phyloP scores from a whole-genome alignment of 169 alveolate genomes.

The Plasmodium adleri region DNA sequence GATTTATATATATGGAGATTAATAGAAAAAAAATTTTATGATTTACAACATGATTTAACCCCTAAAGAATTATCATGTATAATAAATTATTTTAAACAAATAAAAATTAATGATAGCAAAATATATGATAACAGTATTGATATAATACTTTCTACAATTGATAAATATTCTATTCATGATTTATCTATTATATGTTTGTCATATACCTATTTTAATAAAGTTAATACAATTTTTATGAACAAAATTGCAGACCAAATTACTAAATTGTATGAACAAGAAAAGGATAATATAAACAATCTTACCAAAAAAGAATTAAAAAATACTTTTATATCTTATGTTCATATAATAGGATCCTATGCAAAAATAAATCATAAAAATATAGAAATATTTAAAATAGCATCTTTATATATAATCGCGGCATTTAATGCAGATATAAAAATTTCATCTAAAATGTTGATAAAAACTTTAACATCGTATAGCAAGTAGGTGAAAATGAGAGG shows the following conservation, averaged over 20 bases:
- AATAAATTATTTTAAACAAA: slow-evolving; percentile 82
- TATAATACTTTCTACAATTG: slow-evolving; percentile 75
- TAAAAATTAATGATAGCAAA: slow-evolving; percentile 80
- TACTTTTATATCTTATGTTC: slow-evolving; percentile 81
- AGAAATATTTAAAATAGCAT: slow-evolving; percentile 83
- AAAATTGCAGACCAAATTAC: slow-evolving; percentile 32
- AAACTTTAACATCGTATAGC: slow-evolving; percentile 78
- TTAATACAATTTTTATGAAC: slow-evolving; percentile 24
- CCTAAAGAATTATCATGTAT: slow-evolving; percentile 83
- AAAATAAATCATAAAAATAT: slow-evolving; percentile 79
- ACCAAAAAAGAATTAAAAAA: slow-evolving; percentile 28
- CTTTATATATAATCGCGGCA: slow-evolving; percentile 76
- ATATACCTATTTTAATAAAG: slow-evolving; percentile 68
- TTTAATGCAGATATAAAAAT: slow-evolving; percentile 69
- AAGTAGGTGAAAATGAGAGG: slow-evolving; percentile 77
- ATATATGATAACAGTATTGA: slow-evolving; percentile 78
- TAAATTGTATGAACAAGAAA: slow-evolving; percentile 43
- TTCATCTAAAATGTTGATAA: slow-evolving; percentile 78
- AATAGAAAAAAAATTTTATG: slow-evolving; percentile 74
- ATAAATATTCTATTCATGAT: slow-evolving; percentile 79
- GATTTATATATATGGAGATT: slow-evolving; percentile 82
- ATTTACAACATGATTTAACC: slow-evolving; percentile 68
- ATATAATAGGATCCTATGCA: slow-evolving; percentile 82
- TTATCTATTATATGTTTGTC: slow-evolving; percentile 80
- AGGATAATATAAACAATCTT: slow-evolving; percentile 31